Percentiles rank a stretch among this genome's conserved stretches.
Conservation (phyloP, 1,284 basidiomycete genomes). For the Trichosporon ovoides region DNA sequence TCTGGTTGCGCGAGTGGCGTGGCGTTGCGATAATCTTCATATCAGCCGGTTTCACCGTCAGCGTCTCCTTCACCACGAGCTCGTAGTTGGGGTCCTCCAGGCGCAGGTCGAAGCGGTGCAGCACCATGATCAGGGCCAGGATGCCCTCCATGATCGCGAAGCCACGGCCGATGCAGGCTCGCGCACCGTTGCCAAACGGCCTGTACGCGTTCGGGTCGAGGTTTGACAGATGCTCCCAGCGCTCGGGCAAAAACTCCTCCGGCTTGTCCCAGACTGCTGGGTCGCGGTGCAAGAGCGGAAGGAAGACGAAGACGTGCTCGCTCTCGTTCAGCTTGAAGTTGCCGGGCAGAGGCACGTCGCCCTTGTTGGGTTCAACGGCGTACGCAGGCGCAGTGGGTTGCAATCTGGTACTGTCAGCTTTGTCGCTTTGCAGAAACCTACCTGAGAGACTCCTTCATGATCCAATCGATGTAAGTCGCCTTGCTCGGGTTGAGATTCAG, state of each 20-base stretch:
- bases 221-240: slow-evolving; percentile 38
- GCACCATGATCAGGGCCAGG: slow-evolving; percentile 49
- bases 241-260: slow-evolving; percentile 43
- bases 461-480: slow-evolving; percentile 54
- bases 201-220: slow-evolving; percentile 50
- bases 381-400: slow-evolving; percentile 46
- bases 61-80: slow-evolving; percentile 51
- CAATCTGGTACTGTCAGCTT: slow-evolving; percentile 34
- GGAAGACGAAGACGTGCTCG: slow-evolving; percentile 39
- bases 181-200: slow-evolving; percentile 24
- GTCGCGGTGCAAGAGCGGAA: slow-evolving; percentile 49
- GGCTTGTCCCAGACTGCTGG: slow-evolving; percentile 55
- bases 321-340: slow-evolving; percentile 49
- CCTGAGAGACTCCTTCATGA: slow-evolving; percentile 53
- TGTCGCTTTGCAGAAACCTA: no score
- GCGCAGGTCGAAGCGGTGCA: slow-evolving; percentile 53
- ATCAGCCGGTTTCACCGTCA: slow-evolving; percentile 53
- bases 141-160: slow-evolving; percentile 54
- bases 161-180: slow-evolving; percentile 45
- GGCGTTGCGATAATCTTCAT: slow-evolving; percentile 39
- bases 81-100: slow-evolving; percentile 51
- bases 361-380: slow-evolving; percentile 40
- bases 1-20: not conserved
- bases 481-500: slow-evolving; percentile 15
- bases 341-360: slow-evolving; percentile 41